Percentiles rank a stretch among this genome's conserved stretches.
phyloP scores from a whole-genome alignment of 495 filamentous ascomycete species.

The Penicillium roqueforti region DNA sequence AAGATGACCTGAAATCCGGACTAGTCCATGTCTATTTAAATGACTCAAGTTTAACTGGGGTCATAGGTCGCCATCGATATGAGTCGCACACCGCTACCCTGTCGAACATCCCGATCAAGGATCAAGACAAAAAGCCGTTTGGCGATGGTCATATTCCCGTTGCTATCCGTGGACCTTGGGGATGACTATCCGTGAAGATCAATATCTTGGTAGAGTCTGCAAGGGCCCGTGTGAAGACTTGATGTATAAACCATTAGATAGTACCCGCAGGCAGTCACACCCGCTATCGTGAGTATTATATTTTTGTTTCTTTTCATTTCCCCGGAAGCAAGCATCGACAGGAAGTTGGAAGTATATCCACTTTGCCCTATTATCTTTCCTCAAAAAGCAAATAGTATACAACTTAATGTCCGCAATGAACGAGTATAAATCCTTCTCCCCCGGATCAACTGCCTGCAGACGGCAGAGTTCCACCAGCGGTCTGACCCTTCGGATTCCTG shows the following conservation, averaged over 20 bases:
- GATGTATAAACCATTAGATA: constrained; percentile 33
- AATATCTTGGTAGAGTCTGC: constrained; percentile 27
- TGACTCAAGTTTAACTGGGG: constrained; percentile 8
- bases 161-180: constrained; percentile 16
- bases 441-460: constrained; percentile 14
- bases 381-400: neutral
- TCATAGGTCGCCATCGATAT: constrained; percentile 11
- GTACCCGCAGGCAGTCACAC: constrained; percentile 16
- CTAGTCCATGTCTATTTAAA: constrained; percentile 20
- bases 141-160: constrained; percentile 19
- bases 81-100: constrained; percentile 40
- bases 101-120: constrained; percentile 26
- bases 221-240: constrained; percentile 39
- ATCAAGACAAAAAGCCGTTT: constrained; percentile 22
- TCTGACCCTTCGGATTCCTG: constrained; percentile 28
- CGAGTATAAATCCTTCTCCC: constrained; percentile 16
- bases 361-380: neutral
- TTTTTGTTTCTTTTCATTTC: neutral
- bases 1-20: neutral
- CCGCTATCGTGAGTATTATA: constrained; percentile 9
- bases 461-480: constrained; percentile 27
- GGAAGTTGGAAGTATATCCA: neutral
- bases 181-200: constrained; percentile 20
- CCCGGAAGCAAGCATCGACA: constrained; percentile 5
- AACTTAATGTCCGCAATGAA: neutral